Conservation (phyloP, 129 eudicot species). For the Artemisia argyi region DNA sequence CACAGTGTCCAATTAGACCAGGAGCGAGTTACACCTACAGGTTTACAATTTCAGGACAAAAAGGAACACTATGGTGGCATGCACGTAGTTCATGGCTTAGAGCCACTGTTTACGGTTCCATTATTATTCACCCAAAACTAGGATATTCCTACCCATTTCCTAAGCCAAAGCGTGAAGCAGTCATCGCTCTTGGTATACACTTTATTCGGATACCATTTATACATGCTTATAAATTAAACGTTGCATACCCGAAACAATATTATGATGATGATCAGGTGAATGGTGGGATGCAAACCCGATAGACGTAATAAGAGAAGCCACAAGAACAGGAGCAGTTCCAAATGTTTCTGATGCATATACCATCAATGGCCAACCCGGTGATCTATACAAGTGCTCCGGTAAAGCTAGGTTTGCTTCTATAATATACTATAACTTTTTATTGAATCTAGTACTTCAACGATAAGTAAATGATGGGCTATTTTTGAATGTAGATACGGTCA, state of each 20-base stretch:
- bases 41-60: conserved; percentile 77
- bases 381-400: conserved; percentile 76
- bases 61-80: conserved; percentile 98
- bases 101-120: conserved; percentile 91
- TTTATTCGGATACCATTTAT: not conserved
- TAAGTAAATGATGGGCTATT: not conserved
- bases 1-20: conserved; percentile 95
- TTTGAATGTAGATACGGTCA: conserved; percentile 56
- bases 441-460: too few species aligned
- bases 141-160: conserved; percentile 77
- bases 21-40: conserved; percentile 87
- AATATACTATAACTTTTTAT: too few species aligned
- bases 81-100: conserved; percentile 96
- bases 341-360: conserved; percentile 91
- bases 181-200: conserved; percentile 66
- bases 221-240: not conserved
- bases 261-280: conserved; percentile 60
- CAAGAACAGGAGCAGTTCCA: conserved; percentile 86
- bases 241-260: not conserved
- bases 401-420: conserved; percentile 62
- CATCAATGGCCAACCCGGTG: conserved; percentile 97
- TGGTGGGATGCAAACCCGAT: conserved; percentile 96
- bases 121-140: conserved; percentile 67
- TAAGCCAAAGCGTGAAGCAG: conserved; percentile 74
- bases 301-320: conserved; percentile 75